Evolutionary conservation across 2,329 filamentous ascomycete genomes (phyloP).

Genomic region (Raffaelea ambrosiae): DNA sequence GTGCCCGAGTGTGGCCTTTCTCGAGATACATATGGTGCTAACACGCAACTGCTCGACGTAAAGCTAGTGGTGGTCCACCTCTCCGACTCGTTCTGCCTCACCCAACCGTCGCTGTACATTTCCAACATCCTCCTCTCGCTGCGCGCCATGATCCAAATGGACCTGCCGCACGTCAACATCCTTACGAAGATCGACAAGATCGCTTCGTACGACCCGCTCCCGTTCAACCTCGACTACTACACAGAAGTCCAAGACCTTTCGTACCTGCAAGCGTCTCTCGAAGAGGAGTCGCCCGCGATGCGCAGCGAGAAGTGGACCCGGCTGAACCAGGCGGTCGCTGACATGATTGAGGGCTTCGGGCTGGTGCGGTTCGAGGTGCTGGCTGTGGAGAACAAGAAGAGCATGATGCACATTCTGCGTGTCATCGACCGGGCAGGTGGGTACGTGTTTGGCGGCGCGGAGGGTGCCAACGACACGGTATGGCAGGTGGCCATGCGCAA

Average conservation of each 20-base stretch:
- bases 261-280: slow-evolving; percentile 72
- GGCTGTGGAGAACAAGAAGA: slow-evolving; percentile 92
- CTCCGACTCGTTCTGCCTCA: slow-evolving; percentile 88
- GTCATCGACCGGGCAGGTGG: slow-evolving; percentile 88
- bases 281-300: slow-evolving; percentile 65
- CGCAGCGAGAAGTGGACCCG: slow-evolving; percentile 69
- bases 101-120: slow-evolving; percentile 87
- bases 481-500: slow-evolving; percentile 93
- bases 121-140: slow-evolving; percentile 89
- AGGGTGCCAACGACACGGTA: slow-evolving; percentile 91
- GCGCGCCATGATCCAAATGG: slow-evolving; percentile 96
- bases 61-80: slow-evolving; percentile 91
- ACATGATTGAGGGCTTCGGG: slow-evolving; percentile 81
- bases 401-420: slow-evolving; percentile 85
- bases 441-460: slow-evolving; percentile 83
- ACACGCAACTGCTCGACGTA: not conserved
- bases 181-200: slow-evolving; percentile 97
- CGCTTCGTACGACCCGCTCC: slow-evolving; percentile 70
- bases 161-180: slow-evolving; percentile 91
- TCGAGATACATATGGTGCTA: no score
- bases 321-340: slow-evolving; percentile 78
- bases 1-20: not conserved
- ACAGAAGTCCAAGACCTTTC: slow-evolving; percentile 92
- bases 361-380: slow-evolving; percentile 89
- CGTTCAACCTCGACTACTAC: slow-evolving; percentile 95